Percentiles rank a stretch among this genome's conserved stretches.
phyloP scores from a whole-genome alignment of 345 rosid genomes.

The Rhodamnia rubescens region DNA sequence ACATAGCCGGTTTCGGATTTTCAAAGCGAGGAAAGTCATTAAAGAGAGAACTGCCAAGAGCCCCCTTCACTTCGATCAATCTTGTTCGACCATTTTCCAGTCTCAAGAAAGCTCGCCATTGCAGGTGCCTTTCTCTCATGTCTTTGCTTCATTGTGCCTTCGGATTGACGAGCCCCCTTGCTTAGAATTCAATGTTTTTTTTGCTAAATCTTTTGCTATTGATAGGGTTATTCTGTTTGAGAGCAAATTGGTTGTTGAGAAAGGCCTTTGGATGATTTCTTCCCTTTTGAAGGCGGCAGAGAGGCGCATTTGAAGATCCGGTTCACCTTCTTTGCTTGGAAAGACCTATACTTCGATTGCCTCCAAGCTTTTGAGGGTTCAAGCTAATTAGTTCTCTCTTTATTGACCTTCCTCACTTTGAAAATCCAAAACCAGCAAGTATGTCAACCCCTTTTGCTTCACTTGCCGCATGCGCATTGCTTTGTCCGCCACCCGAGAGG shows the following conservation, averaged over 20 bases:
- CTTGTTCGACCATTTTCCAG: too few species aligned
- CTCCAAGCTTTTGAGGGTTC: too few species aligned
- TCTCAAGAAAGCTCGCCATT: too few species aligned
- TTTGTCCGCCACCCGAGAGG: neutral
- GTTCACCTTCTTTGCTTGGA: constrained; percentile 28
- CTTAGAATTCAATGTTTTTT: too few species aligned
- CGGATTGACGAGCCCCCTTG: too few species aligned
- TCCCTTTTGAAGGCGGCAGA: constrained; percentile 63
- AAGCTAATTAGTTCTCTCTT: too few species aligned
- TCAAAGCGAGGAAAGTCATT: neutral
- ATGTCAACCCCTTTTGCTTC: neutral
- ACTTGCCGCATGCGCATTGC: neutral
- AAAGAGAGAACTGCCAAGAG: neutral
- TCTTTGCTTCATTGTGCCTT: too few species aligned
- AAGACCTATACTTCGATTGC: too few species aligned
- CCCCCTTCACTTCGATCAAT: too few species aligned
- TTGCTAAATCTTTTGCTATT: too few species aligned
- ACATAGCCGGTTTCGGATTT: neutral
- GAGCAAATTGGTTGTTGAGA: constrained; percentile 66
- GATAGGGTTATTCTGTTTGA: constrained; percentile 13
- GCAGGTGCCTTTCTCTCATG: too few species aligned
- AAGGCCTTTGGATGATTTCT: constrained; percentile 50
- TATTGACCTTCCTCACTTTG: too few species aligned
- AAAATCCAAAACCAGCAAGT: neutral
- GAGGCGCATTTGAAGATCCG: constrained; percentile 58